These are phyloP conservation scores for Lophium mytilinum DNA, from an alignment of 495 filamentous ascomycete genomes.

Conservation along the genomic window DNA sequence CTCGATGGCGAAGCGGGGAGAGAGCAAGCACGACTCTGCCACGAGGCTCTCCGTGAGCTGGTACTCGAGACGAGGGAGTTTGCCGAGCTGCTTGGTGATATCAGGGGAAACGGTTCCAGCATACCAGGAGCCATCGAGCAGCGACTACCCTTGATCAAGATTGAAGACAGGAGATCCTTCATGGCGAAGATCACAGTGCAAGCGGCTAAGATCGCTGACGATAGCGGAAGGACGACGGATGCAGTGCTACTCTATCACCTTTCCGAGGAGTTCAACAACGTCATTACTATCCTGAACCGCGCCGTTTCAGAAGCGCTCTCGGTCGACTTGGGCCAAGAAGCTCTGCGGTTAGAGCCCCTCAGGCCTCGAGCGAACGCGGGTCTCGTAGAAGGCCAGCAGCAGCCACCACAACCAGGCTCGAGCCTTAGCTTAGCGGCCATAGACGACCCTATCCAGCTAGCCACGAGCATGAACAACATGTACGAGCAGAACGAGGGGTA, in stretches of 20 bases:
- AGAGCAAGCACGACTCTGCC: slow-evolving; percentile 72
- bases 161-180: slow-evolving; percentile 73
- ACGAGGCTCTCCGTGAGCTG: slow-evolving; percentile 90
- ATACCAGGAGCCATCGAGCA: slow-evolving; percentile 83
- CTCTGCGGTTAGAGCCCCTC: slow-evolving; percentile 65
- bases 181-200: slow-evolving; percentile 78
- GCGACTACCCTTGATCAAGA: slow-evolving; percentile 72
- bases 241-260: slow-evolving; percentile 91
- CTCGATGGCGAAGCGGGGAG: slow-evolving; percentile 63
- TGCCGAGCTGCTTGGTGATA: slow-evolving; percentile 85
- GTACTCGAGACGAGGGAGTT: slow-evolving; percentile 92
- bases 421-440: slow-evolving; percentile 77
- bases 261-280: slow-evolving; percentile 87
- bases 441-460: slow-evolving; percentile 75
- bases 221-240: slow-evolving; percentile 85
- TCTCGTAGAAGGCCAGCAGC: slow-evolving; percentile 15
- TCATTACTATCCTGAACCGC: slow-evolving; percentile 79
- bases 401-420: slow-evolving; percentile 33
- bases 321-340: slow-evolving; percentile 69
- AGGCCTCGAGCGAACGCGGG: slow-evolving; percentile 47
- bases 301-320: slow-evolving; percentile 82
- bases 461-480: slow-evolving; percentile 67
- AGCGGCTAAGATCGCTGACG: slow-evolving; percentile 84
- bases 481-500: slow-evolving; percentile 72
- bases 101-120: slow-evolving; percentile 69